Evolutionary conservation across 1,139 yeast species (phyloP).

Genomic region (Hemisphaericaspora subhashii): DNA sequence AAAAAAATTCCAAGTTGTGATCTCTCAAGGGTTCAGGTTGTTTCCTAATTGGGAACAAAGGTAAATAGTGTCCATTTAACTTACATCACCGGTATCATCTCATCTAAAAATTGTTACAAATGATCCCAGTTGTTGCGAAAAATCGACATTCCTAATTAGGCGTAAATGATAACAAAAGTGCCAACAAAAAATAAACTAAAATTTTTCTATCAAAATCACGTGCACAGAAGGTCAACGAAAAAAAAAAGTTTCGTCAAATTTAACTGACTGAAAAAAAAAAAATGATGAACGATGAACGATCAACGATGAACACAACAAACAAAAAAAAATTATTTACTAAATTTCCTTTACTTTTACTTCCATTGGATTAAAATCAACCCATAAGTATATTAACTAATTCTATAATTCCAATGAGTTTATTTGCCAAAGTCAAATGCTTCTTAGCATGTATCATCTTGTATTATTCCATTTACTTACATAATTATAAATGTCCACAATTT

Average conservation of each 20-base stretch:
- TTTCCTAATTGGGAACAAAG: conserved; percentile 5
- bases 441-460: conserved; percentile 30
- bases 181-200: too few species aligned
- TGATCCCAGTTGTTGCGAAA: too few species aligned
- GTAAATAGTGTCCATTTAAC: not conserved
- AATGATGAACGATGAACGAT: too few species aligned
- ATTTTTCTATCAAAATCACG: too few species aligned
- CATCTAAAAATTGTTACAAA: not conserved
- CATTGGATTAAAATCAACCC: too few species aligned
- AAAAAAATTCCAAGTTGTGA: not conserved
- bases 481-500: conserved; percentile 42
- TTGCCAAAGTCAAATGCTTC: conserved; percentile 25
- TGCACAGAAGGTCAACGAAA: not conserved
- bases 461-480: conserved; percentile 39
- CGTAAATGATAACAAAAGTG: not conserved
- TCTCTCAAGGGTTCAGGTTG: too few species aligned
- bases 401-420: conserved; percentile 13
- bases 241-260: too few species aligned
- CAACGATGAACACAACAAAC: too few species aligned
- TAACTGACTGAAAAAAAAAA: too few species aligned
- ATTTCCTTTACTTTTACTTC: too few species aligned
- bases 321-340: too few species aligned
- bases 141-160: not conserved
- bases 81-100: not conserved
- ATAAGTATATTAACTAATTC: too few species aligned